Evolutionary conservation across 495 filamentous ascomycete species (phyloP).

Genomic region (Lasiosphaeria ovina): DNA sequence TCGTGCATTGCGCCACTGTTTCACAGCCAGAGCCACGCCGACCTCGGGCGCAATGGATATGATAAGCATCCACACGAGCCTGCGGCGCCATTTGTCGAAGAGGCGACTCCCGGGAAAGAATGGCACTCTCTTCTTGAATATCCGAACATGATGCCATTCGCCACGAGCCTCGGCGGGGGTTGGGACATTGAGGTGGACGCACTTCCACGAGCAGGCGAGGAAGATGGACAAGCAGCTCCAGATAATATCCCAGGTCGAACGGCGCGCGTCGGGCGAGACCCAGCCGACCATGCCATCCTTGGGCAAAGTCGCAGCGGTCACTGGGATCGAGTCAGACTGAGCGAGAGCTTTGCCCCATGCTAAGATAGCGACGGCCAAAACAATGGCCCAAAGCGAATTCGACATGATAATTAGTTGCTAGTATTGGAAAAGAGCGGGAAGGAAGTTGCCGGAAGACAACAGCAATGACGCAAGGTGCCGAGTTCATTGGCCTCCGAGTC

Average conservation of each 20-base stretch:
- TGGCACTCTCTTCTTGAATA: conserved; percentile 1
- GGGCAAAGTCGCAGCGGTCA: neutral
- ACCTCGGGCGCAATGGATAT: conserved; percentile 17
- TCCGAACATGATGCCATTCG: conserved; percentile 7
- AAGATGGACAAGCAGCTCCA: conserved; percentile 14
- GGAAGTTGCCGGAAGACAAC: no score
- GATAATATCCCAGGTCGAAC: conserved; percentile 7
- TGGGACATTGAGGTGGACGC: conserved; percentile 13
- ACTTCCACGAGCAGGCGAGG: conserved; percentile 13
- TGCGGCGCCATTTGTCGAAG: conserved; percentile 9
- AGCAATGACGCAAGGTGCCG: no score
- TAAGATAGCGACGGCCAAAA: no score
- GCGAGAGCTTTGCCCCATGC: no score
- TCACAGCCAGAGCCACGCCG: conserved; percentile 11
- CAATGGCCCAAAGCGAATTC: no score
- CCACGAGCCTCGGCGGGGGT: conserved; percentile 6
- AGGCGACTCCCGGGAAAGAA: neutral
- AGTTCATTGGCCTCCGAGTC: no score
- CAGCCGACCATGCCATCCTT: conserved; percentile 6
- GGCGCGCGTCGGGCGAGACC: conserved; percentile 6
- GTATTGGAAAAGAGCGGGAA: no score
- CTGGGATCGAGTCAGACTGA: no score
- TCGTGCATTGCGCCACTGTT: conserved; percentile 9
- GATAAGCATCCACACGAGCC: conserved; percentile 11
- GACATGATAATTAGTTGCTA: no score